Conservation (phyloP, 768 basidiomycete genomes). For the Pisolithus microcarpus region DNA sequence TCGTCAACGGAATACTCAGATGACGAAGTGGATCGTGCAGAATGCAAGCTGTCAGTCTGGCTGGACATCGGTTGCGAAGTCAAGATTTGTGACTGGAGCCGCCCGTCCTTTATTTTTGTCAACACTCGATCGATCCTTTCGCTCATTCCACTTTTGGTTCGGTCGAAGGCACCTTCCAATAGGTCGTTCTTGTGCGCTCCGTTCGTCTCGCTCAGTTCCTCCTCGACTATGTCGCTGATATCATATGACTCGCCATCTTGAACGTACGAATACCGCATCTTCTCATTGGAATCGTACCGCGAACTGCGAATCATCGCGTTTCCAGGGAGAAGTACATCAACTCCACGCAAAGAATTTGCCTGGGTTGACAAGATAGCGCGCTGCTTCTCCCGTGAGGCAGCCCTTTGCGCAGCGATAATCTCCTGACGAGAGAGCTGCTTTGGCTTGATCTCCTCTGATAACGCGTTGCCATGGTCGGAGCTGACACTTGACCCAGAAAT, state of each 20-base stretch:
- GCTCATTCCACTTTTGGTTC: constrained; percentile 51
- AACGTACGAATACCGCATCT: constrained; percentile 90
- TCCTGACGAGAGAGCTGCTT: constrained; percentile 64
- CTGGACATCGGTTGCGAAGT: constrained; percentile 6
- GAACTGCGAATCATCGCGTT: constrained; percentile 82
- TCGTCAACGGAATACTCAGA: constrained; percentile 59
- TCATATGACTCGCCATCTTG: constrained; percentile 90
- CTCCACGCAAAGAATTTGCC: constrained; percentile 75
- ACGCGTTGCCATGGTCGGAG: constrained; percentile 33
- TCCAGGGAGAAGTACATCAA: constrained; percentile 83
- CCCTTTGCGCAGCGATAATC: constrained; percentile 90
- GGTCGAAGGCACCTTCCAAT: constrained; percentile 57
- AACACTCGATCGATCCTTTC: constrained; percentile 72
- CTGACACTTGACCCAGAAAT: constrained; percentile 48
- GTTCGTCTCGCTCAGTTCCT: constrained; percentile 66
- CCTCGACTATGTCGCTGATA: constrained; percentile 88
- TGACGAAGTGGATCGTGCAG: constrained; percentile 25
- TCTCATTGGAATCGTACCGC: constrained; percentile 59
- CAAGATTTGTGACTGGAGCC: constrained; percentile 30
- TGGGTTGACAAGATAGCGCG: constrained; percentile 81
- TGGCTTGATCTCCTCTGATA: constrained; percentile 32
- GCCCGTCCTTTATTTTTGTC: constrained; percentile 65
- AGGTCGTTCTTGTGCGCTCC: constrained; percentile 47
- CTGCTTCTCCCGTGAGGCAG: constrained; percentile 77
- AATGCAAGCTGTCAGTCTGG: constrained; percentile 19